Base-by-base conservation (phyloP, 139 green algal species). In the Chlamydomonas sphaeroides region DNA sequence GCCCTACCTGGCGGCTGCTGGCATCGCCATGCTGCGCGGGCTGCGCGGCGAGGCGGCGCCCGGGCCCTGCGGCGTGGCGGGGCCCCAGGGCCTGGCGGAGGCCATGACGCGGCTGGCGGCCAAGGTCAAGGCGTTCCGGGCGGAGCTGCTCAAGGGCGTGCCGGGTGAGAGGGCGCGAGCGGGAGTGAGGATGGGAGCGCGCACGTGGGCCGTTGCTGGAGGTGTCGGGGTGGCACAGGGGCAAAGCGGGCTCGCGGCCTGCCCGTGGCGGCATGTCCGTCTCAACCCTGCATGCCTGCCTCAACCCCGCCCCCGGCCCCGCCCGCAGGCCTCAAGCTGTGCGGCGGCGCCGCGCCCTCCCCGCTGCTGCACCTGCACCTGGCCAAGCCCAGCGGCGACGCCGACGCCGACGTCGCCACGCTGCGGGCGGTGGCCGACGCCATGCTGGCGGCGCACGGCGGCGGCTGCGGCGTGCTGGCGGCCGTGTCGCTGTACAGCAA, bases 1-100 rank as follows among this genome's bases (percentile, higher is more conserved):
- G 33, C 97, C 97, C 62, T 99, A 96, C 88, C 88, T 99, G 62
- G 97, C 97, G 11, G 91, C 85, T 1, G 87, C 90, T 35, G 93
- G 88, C 36, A 53, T 61, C 53, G 35, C 76, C 45, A 81, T 84
- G 57, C 76, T 89, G 10, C 25, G 49, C 15, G 15, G 67, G 14
- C 48, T 86, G 30, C 51, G 80, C 15, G 65, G 20, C 2, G 68
- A 36, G 51, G 21, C 23, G 3, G 56, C 17, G 23, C 23, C 25
- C 17, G 51, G 17, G 4, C 4, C 15, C 4, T 10, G 4, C 17
- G 51, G 17, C 15, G 20, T 7, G 17, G 51, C 17, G 14, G 56
- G 56, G 3, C 20, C 20, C 17, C 10, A 21, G 56, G 61, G 51
- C n/a, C 67, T 33, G 28, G 45, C 59, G 36, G 53, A 53, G 65